Percentiles rank a stretch among this genome's conserved stretches.
phyloP scores from a whole-genome alignment of 805 yeast species.

The Kregervanrija pseudodelftensis region DNA sequence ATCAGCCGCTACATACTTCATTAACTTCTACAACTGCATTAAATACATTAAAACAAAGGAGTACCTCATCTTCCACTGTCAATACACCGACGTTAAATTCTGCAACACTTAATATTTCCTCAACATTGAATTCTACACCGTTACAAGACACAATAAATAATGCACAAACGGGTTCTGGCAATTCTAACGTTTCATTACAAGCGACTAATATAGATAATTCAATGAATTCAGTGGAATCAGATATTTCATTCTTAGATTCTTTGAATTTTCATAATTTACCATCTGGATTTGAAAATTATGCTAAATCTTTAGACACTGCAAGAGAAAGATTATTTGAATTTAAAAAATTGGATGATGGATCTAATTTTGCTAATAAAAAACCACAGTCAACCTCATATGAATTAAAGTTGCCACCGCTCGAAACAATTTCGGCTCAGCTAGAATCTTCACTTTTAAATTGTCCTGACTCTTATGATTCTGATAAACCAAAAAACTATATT shows the following conservation, averaged over 20 bases:
- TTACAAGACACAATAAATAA: constrained; percentile 1
- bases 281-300: constrained; percentile 18
- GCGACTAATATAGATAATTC: background rate
- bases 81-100: too few relatives aligned
- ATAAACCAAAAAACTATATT: constrained; percentile 63
- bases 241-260: constrained; percentile 15
- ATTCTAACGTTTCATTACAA: constrained; percentile 2
- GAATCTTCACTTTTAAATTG: constrained; percentile 80
- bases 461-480: constrained; percentile 91
- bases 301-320: constrained; percentile 24
- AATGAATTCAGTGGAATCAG: background rate
- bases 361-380: constrained; percentile 9
- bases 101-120: background rate
- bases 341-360: constrained; percentile 5
- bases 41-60: background rate
- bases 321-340: constrained; percentile 22
- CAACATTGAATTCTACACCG: background rate
- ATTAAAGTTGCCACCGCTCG: constrained; percentile 48
- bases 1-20: constrained; percentile 3
- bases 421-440: constrained; percentile 48
- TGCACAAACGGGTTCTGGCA: background rate
- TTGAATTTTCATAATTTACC: constrained; percentile 22
- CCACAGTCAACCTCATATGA: constrained; percentile 19
- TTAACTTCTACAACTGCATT: background rate
- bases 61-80: constrained; percentile 1